Conservation (phyloP, 352 stramenopile species). For the Aphanomyces stellatus region DNA sequence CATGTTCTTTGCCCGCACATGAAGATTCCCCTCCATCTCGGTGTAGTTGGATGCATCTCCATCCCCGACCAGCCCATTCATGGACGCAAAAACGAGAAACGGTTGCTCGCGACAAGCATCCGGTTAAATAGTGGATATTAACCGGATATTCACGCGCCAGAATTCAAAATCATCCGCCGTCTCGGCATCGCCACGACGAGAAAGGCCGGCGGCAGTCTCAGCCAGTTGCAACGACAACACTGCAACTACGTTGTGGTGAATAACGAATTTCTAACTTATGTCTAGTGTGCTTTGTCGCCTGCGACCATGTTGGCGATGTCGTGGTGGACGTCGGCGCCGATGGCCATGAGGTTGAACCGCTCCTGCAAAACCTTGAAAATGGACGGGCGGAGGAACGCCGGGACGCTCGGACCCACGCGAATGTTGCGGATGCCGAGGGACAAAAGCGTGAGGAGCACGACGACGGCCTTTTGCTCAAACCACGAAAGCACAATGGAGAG, state of each 20-base stretch:
- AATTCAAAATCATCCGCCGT: background rate
- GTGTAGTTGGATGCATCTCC: background rate
- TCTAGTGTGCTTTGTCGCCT: background rate
- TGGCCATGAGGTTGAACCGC: conserved; percentile 55
- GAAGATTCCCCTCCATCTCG: conserved; percentile 13
- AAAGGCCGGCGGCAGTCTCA: background rate
- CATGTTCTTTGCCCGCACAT: conserved; percentile 14
- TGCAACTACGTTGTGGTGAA: background rate
- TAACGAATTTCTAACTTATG: background rate
- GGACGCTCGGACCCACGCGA: conserved; percentile 44
- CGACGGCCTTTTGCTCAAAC: conserved; percentile 69
- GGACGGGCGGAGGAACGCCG: conserved; percentile 52
- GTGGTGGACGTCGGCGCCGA: conserved; percentile 26
- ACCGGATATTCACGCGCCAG: background rate
- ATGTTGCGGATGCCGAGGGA: conserved; percentile 64
- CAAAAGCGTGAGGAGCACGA: conserved; percentile 52
- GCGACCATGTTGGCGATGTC: conserved; percentile 50
- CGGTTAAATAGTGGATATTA: background rate
- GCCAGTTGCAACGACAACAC: background rate
- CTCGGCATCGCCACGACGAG: background rate
- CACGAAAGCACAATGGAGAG: conserved; percentile 40
- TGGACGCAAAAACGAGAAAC: background rate
- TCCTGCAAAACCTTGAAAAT: conserved; percentile 46
- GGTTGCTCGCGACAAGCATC: background rate
- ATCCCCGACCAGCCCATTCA: background rate